Percentiles rank a stretch among this genome's conserved stretches.
phyloP scores from a whole-genome alignment of 2,329 filamentous ascomycete species.

The Aureobasidium vineae region DNA sequence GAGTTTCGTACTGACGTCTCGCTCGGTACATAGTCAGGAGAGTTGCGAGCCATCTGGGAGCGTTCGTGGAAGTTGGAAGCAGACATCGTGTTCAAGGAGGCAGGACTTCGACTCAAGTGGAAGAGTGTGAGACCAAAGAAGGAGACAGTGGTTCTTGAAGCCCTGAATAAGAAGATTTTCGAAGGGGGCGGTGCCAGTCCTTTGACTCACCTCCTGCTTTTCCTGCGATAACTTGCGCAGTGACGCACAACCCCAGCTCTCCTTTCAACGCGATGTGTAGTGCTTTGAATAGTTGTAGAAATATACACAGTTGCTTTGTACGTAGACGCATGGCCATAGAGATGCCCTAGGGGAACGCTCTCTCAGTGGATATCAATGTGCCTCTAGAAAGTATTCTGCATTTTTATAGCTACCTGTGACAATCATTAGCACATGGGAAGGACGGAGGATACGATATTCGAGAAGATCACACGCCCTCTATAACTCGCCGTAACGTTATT shows the following conservation, averaged over 20 bases:
- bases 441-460: too few species aligned
- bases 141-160: background rate
- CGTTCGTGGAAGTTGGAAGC: background rate
- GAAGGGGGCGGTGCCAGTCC: background rate
- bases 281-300: too few species aligned
- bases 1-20: background rate
- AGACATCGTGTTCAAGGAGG: background rate
- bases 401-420: too few species aligned
- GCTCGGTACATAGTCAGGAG: background rate
- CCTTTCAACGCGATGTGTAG: too few species aligned
- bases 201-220: background rate
- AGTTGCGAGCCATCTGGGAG: background rate
- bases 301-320: too few species aligned
- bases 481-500: too few species aligned
- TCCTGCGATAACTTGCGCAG: constrained; percentile 1
- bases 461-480: too few species aligned
- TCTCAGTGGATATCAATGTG: too few species aligned
- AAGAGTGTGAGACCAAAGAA: background rate
- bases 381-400: too few species aligned
- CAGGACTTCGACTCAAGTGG: background rate
- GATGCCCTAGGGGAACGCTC: too few species aligned
- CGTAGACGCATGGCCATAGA: too few species aligned
- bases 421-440: too few species aligned
- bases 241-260: background rate
- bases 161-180: background rate